phyloP scores from a whole-genome alignment of 2,329 filamentous ascomycete species.

The Hymenotorrendiella dingleyae region DNA sequence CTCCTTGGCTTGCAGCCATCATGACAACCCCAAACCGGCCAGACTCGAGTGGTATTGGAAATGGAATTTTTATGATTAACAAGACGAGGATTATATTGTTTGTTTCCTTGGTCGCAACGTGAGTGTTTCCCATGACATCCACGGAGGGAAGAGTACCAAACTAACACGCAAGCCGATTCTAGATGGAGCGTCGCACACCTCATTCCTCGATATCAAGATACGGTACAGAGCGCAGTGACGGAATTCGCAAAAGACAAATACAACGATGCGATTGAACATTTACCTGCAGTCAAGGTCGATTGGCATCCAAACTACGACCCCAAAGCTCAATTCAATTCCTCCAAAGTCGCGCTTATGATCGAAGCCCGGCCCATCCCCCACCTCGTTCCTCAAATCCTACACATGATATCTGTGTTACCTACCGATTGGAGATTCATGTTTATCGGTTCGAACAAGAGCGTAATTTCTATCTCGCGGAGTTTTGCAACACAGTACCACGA shows the following conservation, averaged over 20 bases:
- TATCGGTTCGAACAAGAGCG: constrained; percentile 44
- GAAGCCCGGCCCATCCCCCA: constrained; percentile 43
- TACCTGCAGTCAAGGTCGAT: constrained; percentile 28
- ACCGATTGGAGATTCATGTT: constrained; percentile 51
- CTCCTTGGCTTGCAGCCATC: too few relatives aligned
- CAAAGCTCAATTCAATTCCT: constrained; percentile 35
- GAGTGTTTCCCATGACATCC: constrained; percentile 6
- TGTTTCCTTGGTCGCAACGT: constrained; percentile 26
- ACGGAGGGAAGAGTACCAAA: background rate
- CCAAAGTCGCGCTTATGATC: constrained; percentile 48
- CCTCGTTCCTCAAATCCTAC: constrained; percentile 44
- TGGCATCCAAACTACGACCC: constrained; percentile 28
- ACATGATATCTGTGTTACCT: constrained; percentile 47
- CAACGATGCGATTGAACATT: constrained; percentile 23
- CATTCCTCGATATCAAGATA: constrained; percentile 39
- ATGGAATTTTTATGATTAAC: constrained; percentile 22
- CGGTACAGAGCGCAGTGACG: too few relatives aligned
- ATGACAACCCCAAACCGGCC: too few relatives aligned
- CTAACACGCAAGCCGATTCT: constrained; percentile 1
- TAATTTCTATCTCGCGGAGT: constrained; percentile 39
- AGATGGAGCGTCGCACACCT: constrained; percentile 45
- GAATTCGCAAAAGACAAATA: constrained; percentile 26
- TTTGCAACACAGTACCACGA: constrained; percentile 44
- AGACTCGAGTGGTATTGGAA: constrained; percentile 15
- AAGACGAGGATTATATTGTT: constrained; percentile 19